A percentile compares a stretch with the other conserved stretches of the same genome.
These are phyloP conservation scores for Cladosporium velox DNA, from an alignment of 2,329 filamentous ascomycete species.

Conservation along the genomic window DNA sequence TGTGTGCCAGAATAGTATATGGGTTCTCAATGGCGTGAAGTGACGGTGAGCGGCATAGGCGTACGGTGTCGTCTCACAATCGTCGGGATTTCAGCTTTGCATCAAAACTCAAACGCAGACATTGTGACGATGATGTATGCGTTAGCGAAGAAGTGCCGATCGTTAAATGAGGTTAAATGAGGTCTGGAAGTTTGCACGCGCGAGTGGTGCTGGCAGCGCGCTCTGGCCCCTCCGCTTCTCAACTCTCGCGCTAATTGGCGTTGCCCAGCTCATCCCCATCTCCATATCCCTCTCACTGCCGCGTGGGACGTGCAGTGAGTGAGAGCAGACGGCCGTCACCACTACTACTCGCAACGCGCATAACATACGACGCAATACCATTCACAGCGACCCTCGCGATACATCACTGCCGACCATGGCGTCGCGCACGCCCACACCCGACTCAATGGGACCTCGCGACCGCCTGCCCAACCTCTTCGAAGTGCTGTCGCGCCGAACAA, in stretches of 20 bases:
- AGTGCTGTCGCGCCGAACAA: slow-evolving; percentile 89
- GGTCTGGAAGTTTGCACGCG: slow-evolving; percentile 1
- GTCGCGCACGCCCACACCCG: slow-evolving; percentile 35
- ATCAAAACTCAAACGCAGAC: not conserved
- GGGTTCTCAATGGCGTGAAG: not conserved
- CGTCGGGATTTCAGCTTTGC: not conserved
- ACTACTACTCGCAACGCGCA: not conserved
- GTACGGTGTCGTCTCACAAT: too few species aligned
- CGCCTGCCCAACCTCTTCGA: slow-evolving; percentile 93
- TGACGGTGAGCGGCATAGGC: not conserved
- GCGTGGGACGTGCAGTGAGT: slow-evolving; percentile 7
- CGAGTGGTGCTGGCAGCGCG: slow-evolving; percentile 1
- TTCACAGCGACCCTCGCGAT: slow-evolving; percentile 10
- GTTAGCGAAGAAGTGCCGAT: not conserved
- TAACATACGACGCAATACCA: not conserved
- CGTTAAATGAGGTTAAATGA: slow-evolving; percentile 6
- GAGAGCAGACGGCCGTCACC: slow-evolving; percentile 5
- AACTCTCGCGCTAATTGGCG: slow-evolving; percentile 18
- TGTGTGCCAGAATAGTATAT: not conserved
- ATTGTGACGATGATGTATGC: not conserved
- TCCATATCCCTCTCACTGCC: slow-evolving; percentile 2
- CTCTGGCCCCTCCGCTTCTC: slow-evolving; percentile 2
- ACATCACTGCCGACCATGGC: slow-evolving; percentile 27
- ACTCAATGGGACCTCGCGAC: slow-evolving; percentile 58
- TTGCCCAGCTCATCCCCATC: slow-evolving; percentile 13